Evolutionary conservation across 208 protist species (phyloP).

Genomic region (Phytomonas sp.): DNA sequence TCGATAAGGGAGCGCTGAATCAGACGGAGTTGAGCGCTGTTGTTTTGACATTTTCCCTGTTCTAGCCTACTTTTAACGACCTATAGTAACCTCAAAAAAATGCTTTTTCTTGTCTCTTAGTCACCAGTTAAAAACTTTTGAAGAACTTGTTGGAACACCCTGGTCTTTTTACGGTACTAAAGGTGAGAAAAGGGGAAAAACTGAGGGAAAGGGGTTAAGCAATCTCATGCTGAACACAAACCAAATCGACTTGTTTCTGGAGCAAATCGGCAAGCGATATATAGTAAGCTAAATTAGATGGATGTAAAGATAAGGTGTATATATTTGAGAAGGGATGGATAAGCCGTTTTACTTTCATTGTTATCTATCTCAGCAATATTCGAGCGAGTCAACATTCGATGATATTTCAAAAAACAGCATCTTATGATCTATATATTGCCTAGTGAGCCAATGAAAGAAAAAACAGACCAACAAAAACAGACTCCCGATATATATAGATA

Average conservation of each 20-base stretch:
- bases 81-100: background rate
- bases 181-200: slow-evolving; percentile 4
- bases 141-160: background rate
- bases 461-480: background rate
- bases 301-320: background rate
- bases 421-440: background rate
- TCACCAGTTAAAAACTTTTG: background rate
- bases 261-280: background rate
- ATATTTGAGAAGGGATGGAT: background rate
- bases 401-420: background rate
- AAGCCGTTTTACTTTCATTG: background rate
- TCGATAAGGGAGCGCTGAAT: background rate
- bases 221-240: background rate
- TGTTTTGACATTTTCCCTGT: background rate
- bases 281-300: background rate
- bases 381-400: background rate
- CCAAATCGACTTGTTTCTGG: background rate
- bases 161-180: background rate
- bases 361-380: background rate
- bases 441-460: background rate
- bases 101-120: background rate
- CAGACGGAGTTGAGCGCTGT: background rate
- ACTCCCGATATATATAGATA: background rate
- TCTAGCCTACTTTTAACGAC: background rate
- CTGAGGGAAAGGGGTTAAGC: background rate